Evolutionary conservation across 2,329 filamentous ascomycete genomes (phyloP).

Genomic region (Didymella sp.): DNA sequence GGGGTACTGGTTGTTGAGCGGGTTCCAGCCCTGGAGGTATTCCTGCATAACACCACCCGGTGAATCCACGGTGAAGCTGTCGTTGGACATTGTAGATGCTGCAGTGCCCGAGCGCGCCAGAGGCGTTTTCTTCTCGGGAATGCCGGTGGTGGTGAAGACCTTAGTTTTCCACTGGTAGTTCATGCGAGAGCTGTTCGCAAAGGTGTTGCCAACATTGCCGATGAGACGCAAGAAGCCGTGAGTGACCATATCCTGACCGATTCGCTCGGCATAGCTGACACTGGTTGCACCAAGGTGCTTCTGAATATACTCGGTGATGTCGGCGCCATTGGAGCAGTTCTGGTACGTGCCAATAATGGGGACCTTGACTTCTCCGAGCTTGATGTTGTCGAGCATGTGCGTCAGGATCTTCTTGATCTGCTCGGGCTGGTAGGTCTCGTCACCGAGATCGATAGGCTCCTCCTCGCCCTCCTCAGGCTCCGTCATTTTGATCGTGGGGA

Average conservation of each 20-base stretch:
- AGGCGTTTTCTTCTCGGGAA: conserved; percentile 84
- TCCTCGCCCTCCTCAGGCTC: conserved; percentile 71
- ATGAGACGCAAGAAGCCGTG: conserved; percentile 88
- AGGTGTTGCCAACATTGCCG: conserved; percentile 92
- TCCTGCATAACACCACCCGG: conserved; percentile 86
- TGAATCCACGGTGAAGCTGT: conserved; percentile 70
- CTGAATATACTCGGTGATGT: conserved; percentile 96
- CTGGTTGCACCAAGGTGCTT: conserved; percentile 83
- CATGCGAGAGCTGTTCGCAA: conserved; percentile 96
- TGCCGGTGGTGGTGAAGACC: conserved; percentile 84
- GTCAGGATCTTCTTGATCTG: conserved; percentile 88
- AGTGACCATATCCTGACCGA: conserved; percentile 89
- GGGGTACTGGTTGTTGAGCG: conserved; percentile 86
- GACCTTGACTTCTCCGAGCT: conserved; percentile 89
- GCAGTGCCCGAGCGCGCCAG: conserved; percentile 77
- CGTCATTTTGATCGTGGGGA: conserved; percentile 88
- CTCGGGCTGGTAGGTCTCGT: conserved; percentile 82
- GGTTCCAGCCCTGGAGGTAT: conserved; percentile 91
- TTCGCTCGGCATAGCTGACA: conserved; percentile 88
- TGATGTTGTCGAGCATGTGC: conserved; percentile 86
- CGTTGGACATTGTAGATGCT: conserved; percentile 53
- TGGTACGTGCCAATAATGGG: conserved; percentile 93
- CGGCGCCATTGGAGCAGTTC: conserved; percentile 88
- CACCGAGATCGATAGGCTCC: conserved; percentile 89
- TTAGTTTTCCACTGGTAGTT: conserved; percentile 97